Base-by-base conservation (phyloP, 1,139 yeast genomes). In the Pneumocystis canis region DNA sequence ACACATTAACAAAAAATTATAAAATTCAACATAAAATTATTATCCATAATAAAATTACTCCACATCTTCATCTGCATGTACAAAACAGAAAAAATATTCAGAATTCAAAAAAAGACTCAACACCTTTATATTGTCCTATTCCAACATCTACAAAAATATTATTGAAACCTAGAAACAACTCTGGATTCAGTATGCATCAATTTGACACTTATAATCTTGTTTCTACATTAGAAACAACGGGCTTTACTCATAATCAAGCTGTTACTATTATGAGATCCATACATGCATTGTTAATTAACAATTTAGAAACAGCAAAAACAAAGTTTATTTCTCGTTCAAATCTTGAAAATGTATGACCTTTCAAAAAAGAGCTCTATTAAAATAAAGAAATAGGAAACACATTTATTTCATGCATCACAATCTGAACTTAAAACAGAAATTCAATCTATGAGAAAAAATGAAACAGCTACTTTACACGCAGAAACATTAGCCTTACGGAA, bases 331-430 rank as follows among this genome's bases (percentile, higher is more conserved):
- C 67, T 18, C 62, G 65, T 3, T 66, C 67, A 9, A 68, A 67
- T 40, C 54, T 67, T 62, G 68, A 66, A 58, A 67, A 67, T 61
- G 68, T 62, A 40, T 5, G 58, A n/a, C 18, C 53, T 28, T 11
- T 20, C 3, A 18, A 41, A 14, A 18, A 32, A 32, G 18, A 18
- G 4, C 16, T 14, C 6, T 35, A 25, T 31, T 31, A 56, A 31
- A 5, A 33, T 60, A 58, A 41, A 28, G 6, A n/a, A 28, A 20
- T 47, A 62, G 61, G 63, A 67, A 33, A 67, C 66, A 18, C 92
- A 92, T 72, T 76, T 92, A 35, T 90, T 89, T 73, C 94, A 89
- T 71, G 95, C 97, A 59, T 96, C 97, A 0, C 88, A 89, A 68
- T 86, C 92, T 64, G 97, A 92, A 72, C 76, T 92, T 58, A 74